Percentiles rank a stretch among this genome's conserved stretches.
Evolutionary conservation across 2,329 filamentous ascomycete species (phyloP).

Genomic region (Colletotrichum sp.): DNA sequence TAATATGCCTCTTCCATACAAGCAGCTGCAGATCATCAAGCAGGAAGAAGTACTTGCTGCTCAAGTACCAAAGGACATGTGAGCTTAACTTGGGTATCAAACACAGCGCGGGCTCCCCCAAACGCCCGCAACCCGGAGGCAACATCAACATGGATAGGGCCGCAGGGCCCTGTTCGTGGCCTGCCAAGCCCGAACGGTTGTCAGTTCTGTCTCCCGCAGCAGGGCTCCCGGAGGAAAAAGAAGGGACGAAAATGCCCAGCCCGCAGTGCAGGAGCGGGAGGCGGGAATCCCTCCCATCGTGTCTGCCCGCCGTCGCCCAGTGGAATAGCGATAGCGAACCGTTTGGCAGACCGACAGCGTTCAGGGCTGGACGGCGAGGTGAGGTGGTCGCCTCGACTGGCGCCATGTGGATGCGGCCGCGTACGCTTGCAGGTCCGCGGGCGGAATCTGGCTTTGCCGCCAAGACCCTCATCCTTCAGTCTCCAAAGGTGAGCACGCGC

Average conservation of each 20-base stretch:
- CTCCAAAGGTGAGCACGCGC: neutral
- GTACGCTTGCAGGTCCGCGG: slow-evolving; percentile 8
- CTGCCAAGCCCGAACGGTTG: neutral
- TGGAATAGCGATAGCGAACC: neutral
- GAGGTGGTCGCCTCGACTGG: neutral
- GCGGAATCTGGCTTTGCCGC: slow-evolving; percentile 14
- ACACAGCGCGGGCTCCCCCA: neutral
- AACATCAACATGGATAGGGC: neutral
- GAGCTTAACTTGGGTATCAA: neutral
- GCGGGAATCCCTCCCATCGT: neutral
- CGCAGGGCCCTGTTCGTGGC: neutral
- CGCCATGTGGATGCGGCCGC: slow-evolving; percentile 17
- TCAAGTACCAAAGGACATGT: neutral
- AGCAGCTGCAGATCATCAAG: neutral
- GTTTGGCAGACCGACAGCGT: neutral
- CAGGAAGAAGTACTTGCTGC: neutral
- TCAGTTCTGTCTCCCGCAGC: neutral
- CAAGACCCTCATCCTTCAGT: slow-evolving; percentile 2
- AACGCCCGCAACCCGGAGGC: neutral
- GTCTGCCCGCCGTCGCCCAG: neutral
- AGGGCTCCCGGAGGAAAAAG: neutral
- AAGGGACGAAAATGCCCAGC: neutral
- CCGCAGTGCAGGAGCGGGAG: neutral
- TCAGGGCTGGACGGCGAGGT: neutral
- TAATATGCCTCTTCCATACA: neutral